A percentile compares a stretch with the other conserved stretches of the same genome.
Evolutionary conservation across 2,329 filamentous ascomycete species (phyloP).

Genomic region (Gaeumannomyces tritici): DNA sequence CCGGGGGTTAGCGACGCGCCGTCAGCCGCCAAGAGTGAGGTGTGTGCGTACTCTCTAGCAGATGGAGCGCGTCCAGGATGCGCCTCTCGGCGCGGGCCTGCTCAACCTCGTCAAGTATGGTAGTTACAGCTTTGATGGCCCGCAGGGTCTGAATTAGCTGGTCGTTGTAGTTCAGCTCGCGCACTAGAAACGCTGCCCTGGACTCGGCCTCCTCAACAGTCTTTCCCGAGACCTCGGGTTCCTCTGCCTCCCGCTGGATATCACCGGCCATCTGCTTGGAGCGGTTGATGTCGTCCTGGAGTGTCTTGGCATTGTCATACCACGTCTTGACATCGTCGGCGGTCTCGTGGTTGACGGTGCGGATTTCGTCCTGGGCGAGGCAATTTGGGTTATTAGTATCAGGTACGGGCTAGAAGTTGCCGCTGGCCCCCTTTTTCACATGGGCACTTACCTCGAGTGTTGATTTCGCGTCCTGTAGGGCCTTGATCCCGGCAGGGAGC

Average conservation of each 20-base stretch:
- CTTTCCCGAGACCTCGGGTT: constrained; percentile 42
- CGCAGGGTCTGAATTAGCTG: constrained; percentile 43
- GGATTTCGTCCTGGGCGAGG: constrained; percentile 47
- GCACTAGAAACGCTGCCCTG: constrained; percentile 45
- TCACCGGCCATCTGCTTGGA: constrained; percentile 72
- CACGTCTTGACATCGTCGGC: constrained; percentile 75
- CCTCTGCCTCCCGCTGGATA: constrained; percentile 70
- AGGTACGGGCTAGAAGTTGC: not conserved
- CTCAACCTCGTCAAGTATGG: constrained; percentile 54
- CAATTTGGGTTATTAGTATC: not conserved
- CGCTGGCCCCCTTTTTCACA: not conserved
- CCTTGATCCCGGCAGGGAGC: constrained; percentile 29
- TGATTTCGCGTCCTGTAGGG: constrained; percentile 29
- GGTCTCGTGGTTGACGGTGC: constrained; percentile 63
- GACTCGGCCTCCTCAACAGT: constrained; percentile 42
- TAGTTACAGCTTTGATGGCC: constrained; percentile 46
- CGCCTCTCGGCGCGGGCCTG: constrained; percentile 41
- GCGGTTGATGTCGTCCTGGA: constrained; percentile 76
- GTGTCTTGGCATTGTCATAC: constrained; percentile 73
- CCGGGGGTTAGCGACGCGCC: not conserved
- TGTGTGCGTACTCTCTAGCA: constrained; percentile 41
- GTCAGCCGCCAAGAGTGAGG: too few species aligned
- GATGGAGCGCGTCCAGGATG: constrained; percentile 45
- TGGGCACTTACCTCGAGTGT: constrained; percentile 33
- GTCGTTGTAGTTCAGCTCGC: constrained; percentile 48